phyloP scores from a whole-genome alignment of 1,284 basidiomycete species.

The Melampsora americana region DNA sequence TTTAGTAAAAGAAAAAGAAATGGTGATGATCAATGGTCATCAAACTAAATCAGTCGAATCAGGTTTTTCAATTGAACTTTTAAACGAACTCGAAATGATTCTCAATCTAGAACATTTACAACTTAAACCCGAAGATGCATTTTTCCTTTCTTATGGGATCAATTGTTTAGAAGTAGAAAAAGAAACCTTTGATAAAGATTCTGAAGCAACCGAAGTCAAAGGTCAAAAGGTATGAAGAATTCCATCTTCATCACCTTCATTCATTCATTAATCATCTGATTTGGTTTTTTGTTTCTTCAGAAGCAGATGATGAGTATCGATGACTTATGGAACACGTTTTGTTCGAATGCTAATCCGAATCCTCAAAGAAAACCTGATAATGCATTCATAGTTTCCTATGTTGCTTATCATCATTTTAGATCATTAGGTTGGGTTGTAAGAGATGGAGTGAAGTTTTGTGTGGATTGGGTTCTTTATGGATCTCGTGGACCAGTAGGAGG shows the following conservation, averaged over 20 bases:
- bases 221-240: too few species aligned
- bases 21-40: background rate
- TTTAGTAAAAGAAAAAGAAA: constrained; percentile 13
- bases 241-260: too few species aligned
- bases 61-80: constrained; percentile 43
- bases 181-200: constrained; percentile 15
- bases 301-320: constrained; percentile 43
- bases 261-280: too few species aligned
- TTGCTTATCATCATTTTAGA: constrained; percentile 89
- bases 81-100: constrained; percentile 52
- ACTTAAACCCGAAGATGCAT: constrained; percentile 83
- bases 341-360: constrained; percentile 1
- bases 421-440: constrained; percentile 98
- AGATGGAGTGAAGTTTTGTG: constrained; percentile 93
- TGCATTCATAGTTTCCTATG: constrained; percentile 86
- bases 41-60: background rate
- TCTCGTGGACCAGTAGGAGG: constrained; percentile 82
- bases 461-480: constrained; percentile 82
- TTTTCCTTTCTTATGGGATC: constrained; percentile 80
- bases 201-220: too few species aligned
- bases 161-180: constrained; percentile 71
- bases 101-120: constrained; percentile 86
- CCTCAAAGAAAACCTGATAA: constrained; percentile 62
- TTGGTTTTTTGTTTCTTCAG: constrained; percentile 28
- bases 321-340: constrained; percentile 41